Evolutionary conservation across 805 yeast species (phyloP).

Genomic region (Ogataea corticis): DNA sequence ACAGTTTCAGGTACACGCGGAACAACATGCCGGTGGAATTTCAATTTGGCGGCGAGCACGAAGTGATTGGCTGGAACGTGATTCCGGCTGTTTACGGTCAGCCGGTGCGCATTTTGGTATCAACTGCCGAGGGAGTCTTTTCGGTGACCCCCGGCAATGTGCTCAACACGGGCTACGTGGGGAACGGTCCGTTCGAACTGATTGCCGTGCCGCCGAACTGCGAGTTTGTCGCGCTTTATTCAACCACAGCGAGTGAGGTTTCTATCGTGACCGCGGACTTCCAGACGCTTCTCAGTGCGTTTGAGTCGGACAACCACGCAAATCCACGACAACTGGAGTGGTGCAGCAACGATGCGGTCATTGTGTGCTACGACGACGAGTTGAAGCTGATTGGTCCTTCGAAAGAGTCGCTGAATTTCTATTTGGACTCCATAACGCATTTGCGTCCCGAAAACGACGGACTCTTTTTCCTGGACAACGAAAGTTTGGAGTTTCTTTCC

Average conservation of each 20-base stretch:
- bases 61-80: slow-evolving; percentile 24
- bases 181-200: slow-evolving; percentile 18
- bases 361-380: slow-evolving; percentile 58
- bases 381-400: slow-evolving; percentile 72
- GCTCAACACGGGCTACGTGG: slow-evolving; percentile 11
- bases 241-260: slow-evolving; percentile 36
- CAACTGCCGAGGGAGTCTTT: slow-evolving; percentile 15
- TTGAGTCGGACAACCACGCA: slow-evolving; percentile 36
- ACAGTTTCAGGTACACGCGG: slow-evolving; percentile 19
- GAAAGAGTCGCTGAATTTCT: slow-evolving; percentile 56
- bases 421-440: slow-evolving; percentile 42
- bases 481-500: slow-evolving; percentile 59
- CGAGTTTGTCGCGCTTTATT: slow-evolving; percentile 51
- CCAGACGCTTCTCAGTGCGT: slow-evolving; percentile 43
- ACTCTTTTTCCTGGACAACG: slow-evolving; percentile 58
- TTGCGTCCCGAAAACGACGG: slow-evolving; percentile 68
- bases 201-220: slow-evolving; percentile 48
- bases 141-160: slow-evolving; percentile 4
- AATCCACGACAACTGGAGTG: slow-evolving; percentile 58
- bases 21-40: slow-evolving; percentile 27
- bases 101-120: slow-evolving; percentile 17
- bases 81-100: slow-evolving; percentile 22
- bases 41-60: neutral
- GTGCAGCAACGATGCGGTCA: slow-evolving; percentile 87
- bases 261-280: slow-evolving; percentile 53